Conservation (phyloP, 2,329 filamentous ascomycete species). For the Venturia effusa region DNA sequence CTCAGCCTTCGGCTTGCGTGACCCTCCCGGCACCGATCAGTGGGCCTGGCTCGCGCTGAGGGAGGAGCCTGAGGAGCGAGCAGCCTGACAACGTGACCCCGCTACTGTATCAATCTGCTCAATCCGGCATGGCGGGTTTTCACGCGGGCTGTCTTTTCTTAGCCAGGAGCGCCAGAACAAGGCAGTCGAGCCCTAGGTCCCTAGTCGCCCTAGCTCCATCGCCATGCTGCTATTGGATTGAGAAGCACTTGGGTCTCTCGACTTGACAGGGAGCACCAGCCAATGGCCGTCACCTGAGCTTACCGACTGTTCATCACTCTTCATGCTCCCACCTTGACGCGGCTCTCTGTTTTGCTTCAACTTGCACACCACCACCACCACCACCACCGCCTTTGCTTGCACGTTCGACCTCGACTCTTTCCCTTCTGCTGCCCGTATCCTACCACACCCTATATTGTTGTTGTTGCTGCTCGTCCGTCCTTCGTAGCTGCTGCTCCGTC, state of each 20-base stretch:
- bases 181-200: background rate
- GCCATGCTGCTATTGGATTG: background rate
- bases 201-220: background rate
- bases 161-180: background rate
- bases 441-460: background rate
- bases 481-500: background rate
- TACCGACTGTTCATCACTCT: background rate
- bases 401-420: background rate
- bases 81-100: background rate
- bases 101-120: background rate
- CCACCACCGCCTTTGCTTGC: too few species aligned
- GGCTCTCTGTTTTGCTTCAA: background rate
- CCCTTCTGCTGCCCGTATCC: background rate
- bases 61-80: background rate
- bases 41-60: background rate
- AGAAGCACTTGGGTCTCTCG: background rate
- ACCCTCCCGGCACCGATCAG: background rate
- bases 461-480: conserved; percentile 4
- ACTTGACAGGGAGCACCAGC: background rate
- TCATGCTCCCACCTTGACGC: background rate
- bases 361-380: background rate
- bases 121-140: background rate
- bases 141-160: background rate
- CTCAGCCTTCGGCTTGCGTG: too few species aligned
- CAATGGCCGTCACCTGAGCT: background rate